Evolutionary conservation across 176 grass and related monocot species (phyloP), one percentile per base, ranked within the genome.

Genomic region (Tillandsia leiboldiana): DNA sequence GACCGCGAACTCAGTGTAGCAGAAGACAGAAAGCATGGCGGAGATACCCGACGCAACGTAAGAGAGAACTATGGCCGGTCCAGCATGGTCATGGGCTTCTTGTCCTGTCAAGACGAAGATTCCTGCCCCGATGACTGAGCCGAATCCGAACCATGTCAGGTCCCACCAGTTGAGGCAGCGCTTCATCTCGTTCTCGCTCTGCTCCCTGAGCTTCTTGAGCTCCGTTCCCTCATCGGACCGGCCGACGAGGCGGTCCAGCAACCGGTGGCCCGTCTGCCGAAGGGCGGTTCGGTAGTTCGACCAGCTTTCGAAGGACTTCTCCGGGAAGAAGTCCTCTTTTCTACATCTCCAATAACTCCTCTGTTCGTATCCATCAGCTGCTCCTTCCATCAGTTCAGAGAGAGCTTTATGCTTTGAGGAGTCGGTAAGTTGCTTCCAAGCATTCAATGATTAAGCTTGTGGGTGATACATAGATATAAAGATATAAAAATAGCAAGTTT

Each of bases 161-260:
- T 97, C 94, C 94, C 94, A 97, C 94, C 94, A 97, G 1, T 80
- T 90, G 24, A 97, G 81, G 82, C 89, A 92, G 26, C 94, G 83
- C 11, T 82, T 83, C 89, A 97, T 92, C 20, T 92, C 86, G 82
- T 97, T 76, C 84, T 90, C 94, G 86, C 94, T 97, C 50, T 83
- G 86, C 3, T 81, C 78, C 0, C 86, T 86, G 48, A 97, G 8
- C 8, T 71, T 78, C 14, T 84, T 84, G 9, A 97, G 79, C 82
- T 97, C 94, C 1, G 9, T 29, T 22, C 61, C 79, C 49, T 92
- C 89, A 18, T 85, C 81, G 64, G 93, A 97, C 26, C 89, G 93
- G 14, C 82, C 79, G 15, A 70, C 26, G 50, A 92, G 70, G 65
- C 86, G 86, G 79, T 97, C 93, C 0, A 51, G 59, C 72, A 97